Base-by-base conservation (phyloP, 495 filamentous ascomycete genomes). In the Penicillium canariense region DNA sequence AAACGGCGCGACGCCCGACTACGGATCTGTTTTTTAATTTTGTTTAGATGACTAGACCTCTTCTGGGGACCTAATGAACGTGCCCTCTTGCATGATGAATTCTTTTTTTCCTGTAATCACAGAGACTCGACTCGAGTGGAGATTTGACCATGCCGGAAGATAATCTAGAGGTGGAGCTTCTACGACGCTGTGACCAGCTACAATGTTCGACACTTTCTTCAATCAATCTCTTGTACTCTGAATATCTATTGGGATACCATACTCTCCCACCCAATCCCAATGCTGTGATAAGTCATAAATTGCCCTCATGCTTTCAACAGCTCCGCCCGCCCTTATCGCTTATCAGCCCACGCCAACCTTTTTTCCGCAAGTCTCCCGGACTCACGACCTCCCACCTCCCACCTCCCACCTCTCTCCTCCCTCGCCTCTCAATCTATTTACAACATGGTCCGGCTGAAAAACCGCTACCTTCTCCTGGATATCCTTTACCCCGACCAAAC, bases 391-490 rank as follows among this genome's bases (percentile, higher is more conserved):
- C 14, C 14, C 10, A 9, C 25, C 23, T 15, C 42, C 23, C 7
- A 5, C 15, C 12, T 11, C 11, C 7, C 31, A 5, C 35, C 11
- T 11, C 22, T 22, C 26, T 8, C 48, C 27, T 35, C n/a, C 34
- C 7, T 11, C 28, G 38, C n/a, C 14, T 15, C 35, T 45, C 43
- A 39, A 46, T 3, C 46, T 11, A 30, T 15, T 14, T 47, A 32
- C 15, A 55, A 44, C 55, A 98, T 98, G 94, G 94, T 97, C 55
- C 90, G 94, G 64, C 76, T 96, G 58, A 98, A 98, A 76, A 83
- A 94, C 69, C 88, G 94, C 54, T 98, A 98, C 67, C 85, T 98
- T 34, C 83, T 97, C 27, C 80, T 97, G 48, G 86, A 91, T 68
- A 91, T 97, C 62, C 81, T 97, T 52, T 97, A 97, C 69, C 89